A percentile compares a stretch with the other conserved stretches of the same genome.
These are phyloP conservation scores for Zea mays DNA, from an alignment of 176 grass and related monocot genomes.

Conservation along the genomic window DNA sequence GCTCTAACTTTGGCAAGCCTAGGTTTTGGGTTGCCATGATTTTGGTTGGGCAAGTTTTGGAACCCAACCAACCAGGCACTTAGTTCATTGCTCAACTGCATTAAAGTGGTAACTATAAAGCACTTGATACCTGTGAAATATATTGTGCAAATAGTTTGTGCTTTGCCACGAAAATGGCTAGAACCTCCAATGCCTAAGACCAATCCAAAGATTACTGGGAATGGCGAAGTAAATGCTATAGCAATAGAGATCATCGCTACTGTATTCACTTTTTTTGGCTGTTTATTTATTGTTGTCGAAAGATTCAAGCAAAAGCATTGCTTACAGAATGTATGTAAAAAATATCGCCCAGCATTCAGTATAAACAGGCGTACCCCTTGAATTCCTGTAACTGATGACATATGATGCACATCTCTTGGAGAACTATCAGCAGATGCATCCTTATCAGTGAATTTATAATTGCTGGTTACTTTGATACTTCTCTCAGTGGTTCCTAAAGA, in stretches of 20 bases:
- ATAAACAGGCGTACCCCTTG: slow-evolving; percentile 40
- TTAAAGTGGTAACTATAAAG: background rate
- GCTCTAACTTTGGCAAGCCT: too few relatives aligned
- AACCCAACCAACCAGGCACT: too few relatives aligned
- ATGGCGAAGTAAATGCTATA: background rate
- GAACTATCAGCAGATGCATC: slow-evolving; percentile 29
- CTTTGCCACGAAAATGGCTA: background rate
- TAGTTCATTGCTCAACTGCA: slow-evolving; percentile 1
- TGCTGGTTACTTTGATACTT: slow-evolving; percentile 24
- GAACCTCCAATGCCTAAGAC: slow-evolving; percentile 16
- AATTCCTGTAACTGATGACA: slow-evolving; percentile 30
- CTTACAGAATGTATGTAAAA: slow-evolving; percentile 32
- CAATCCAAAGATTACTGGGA: slow-evolving; percentile 17
- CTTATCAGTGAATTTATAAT: slow-evolving; percentile 29
- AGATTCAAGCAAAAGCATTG: slow-evolving; percentile 10
- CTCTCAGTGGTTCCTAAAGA: slow-evolving; percentile 38
- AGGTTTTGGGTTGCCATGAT: too few relatives aligned
- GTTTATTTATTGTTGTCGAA: background rate
- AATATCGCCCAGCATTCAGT: background rate
- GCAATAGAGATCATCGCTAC: background rate
- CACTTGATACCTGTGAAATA: background rate
- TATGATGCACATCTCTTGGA: slow-evolving; percentile 28
- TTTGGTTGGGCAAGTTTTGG: too few relatives aligned
- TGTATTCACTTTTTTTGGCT: background rate
- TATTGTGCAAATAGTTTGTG: background rate